Evolutionary conservation across 2,329 filamentous ascomycete genomes (phyloP).

Genomic region (Fusarium sp.): DNA sequence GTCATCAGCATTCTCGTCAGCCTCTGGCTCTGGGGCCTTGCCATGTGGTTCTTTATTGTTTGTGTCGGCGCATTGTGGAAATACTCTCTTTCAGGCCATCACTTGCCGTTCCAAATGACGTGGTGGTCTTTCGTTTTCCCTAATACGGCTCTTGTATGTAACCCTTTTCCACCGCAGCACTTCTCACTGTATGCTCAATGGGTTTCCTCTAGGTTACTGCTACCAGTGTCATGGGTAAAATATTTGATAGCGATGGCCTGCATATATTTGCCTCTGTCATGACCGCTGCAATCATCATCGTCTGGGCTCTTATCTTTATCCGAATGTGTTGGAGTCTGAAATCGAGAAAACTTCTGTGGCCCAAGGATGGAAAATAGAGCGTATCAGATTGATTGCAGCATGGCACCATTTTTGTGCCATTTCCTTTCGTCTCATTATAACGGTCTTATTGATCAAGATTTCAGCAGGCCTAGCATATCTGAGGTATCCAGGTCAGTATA

Average conservation of each 20-base stretch:
- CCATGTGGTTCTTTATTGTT: conserved; percentile 85
- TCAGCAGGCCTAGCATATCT: neutral
- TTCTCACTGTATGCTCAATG: neutral
- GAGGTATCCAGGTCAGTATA: neutral
- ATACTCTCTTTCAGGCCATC: conserved; percentile 64
- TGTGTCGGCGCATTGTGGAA: conserved; percentile 80
- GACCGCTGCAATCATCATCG: conserved; percentile 70
- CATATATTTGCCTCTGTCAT: conserved; percentile 74
- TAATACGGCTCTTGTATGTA: conserved; percentile 72
- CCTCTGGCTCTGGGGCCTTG: conserved; percentile 85
- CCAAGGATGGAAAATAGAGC: conserved; percentile 61
- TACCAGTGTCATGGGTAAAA: conserved; percentile 75
- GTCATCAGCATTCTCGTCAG: conserved; percentile 68
- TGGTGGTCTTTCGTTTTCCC: conserved; percentile 89
- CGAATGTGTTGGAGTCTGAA: conserved; percentile 78
- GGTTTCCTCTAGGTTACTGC: conserved; percentile 62
- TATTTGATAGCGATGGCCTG: conserved; percentile 68
- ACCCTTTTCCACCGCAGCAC: neutral
- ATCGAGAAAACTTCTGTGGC: conserved; percentile 77
- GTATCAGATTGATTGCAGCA: no score
- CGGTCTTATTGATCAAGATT: neutral
- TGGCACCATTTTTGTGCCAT: neutral
- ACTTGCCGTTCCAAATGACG: conserved; percentile 82
- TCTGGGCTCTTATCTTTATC: conserved; percentile 74
- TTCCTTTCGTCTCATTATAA: neutral